Conservation (phyloP, 148 eudicot genomes). For the Vaccinium corymbosum region DNA sequence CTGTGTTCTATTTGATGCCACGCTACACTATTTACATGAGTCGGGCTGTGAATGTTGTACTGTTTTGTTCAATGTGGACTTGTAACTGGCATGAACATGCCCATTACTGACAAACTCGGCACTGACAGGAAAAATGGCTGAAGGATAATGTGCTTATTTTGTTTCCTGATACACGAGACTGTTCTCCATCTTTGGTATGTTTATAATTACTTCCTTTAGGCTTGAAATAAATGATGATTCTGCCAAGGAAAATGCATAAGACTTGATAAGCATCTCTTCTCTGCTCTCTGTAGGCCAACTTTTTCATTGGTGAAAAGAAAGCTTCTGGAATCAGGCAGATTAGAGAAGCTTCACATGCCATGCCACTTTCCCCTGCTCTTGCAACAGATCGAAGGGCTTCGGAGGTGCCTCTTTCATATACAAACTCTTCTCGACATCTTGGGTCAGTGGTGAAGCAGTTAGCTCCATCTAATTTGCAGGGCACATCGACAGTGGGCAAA, state of each 20-base stretch:
- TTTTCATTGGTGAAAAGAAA: conserved; percentile 63
- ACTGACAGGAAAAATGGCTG: conserved; percentile 44
- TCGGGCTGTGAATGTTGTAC: not conserved
- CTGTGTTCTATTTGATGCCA: conserved; percentile 15
- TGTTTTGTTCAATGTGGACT: not conserved
- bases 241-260: conserved; percentile 2
- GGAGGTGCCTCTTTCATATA: conserved; percentile 48
- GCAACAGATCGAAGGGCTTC: conserved; percentile 48
- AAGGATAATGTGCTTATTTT: conserved; percentile 53
- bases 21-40: not conserved
- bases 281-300: conserved; percentile 52
- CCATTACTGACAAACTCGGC: conserved; percentile 11
- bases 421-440: conserved; percentile 56
- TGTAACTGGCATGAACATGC: not conserved
- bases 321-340: conserved; percentile 45
- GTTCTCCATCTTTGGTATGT: conserved; percentile 83
- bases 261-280: conserved; percentile 8
- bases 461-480: conserved; percentile 66
- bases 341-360: conserved; percentile 37
- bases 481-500: conserved; percentile 44
- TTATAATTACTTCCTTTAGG: not conserved
- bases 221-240: not conserved
- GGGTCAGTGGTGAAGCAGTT: conserved; percentile 85
- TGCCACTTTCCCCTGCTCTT: conserved; percentile 45
- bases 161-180: conserved; percentile 81